Base-by-base conservation (phyloP, 371 early-diverging fungal species). In the Mucor ambiguus region DNA sequence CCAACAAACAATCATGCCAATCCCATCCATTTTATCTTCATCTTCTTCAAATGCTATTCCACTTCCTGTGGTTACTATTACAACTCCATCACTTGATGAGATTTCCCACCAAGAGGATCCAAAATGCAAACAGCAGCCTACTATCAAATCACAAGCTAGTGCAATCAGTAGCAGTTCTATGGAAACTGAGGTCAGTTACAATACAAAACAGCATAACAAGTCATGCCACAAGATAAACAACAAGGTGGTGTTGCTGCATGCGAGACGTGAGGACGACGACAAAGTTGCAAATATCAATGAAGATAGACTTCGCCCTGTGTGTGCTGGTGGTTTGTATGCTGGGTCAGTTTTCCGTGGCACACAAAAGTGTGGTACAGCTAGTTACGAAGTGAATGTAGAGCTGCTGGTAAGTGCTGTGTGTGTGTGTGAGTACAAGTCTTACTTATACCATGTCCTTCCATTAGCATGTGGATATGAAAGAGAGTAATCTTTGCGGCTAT, bases 401-500 rank as follows among this genome's bases (percentile, higher is more conserved):
- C 80, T 92, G 63, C 85, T 90, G 79, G 92, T 90, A 79, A 59
- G 62, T 58, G 29, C 7, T 55, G 5, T 60, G 46, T 46, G 46
- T 52, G 4, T 52, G 26, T 12, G 14, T 52, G 28, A 52, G 41
- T 28, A 16, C 16, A 22, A 28, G 4, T 28, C 41, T 24, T 24
- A 24, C 49, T 56, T 56, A 18, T 8, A 20, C 26, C 6, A 9
- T 33, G 29, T n/a, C 11, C 28, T 26, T 52, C 4, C 8, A 29
- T 26, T 71, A 91, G 91, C 84, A 90, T 78, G 92, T 94, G 2
- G 87, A 92, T 74, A 71, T 92, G 61, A 64, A 72, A 22, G 80
- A 79, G 43, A 89, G 91, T 11, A 85, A 78, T 52, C 64, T 92
- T 16, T 89, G 90, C 68, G 94, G 93, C 22, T 92, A 91, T 56